These are phyloP conservation scores for Penicillium odoratum DNA, from an alignment of 495 filamentous ascomycete species.

Conservation along the genomic window DNA sequence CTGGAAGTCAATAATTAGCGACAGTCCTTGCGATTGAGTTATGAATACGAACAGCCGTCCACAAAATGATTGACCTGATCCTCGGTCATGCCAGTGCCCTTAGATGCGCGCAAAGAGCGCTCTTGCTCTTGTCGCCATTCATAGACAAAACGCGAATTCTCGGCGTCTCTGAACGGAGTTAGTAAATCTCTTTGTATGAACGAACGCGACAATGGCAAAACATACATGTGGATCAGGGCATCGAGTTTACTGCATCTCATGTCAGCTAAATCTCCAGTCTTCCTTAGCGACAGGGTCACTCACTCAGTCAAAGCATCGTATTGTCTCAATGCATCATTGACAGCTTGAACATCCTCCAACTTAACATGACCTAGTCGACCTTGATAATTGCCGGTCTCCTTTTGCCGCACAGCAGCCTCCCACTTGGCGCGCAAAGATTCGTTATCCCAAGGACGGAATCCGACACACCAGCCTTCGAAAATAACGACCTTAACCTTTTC, in stretches of 20 bases:
- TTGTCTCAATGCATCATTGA: constrained; percentile 66
- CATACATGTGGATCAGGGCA: constrained; percentile 81
- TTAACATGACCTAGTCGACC: constrained; percentile 57
- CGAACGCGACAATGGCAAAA: neutral
- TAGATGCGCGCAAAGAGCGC: constrained; percentile 59
- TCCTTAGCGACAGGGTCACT: constrained; percentile 18
- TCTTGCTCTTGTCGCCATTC: constrained; percentile 88
- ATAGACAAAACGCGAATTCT: constrained; percentile 76
- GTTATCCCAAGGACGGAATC: constrained; percentile 68
- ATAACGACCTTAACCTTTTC: constrained; percentile 61
- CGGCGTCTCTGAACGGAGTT: constrained; percentile 61
- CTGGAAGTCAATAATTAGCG: constrained; percentile 25
- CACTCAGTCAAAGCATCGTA: constrained; percentile 76
- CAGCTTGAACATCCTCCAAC: constrained; percentile 65
- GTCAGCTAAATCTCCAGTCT: constrained; percentile 13
- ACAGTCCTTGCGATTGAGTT: neutral
- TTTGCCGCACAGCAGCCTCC: constrained; percentile 50
- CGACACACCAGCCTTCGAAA: constrained; percentile 92
- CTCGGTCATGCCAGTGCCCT: constrained; percentile 76
- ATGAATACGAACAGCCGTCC: constrained; percentile 57
- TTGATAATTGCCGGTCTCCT: constrained; percentile 40
- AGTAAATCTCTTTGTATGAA: constrained; percentile 2
- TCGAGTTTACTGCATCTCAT: constrained; percentile 57
- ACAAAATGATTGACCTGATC: constrained; percentile 66
- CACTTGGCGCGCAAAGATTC: constrained; percentile 56